A percentile compares a stretch with the other conserved stretches of the same genome.
These are phyloP conservation scores for Massariosphaeria phaeospora DNA, from an alignment of 495 filamentous ascomycete species.

Conservation along the genomic window DNA sequence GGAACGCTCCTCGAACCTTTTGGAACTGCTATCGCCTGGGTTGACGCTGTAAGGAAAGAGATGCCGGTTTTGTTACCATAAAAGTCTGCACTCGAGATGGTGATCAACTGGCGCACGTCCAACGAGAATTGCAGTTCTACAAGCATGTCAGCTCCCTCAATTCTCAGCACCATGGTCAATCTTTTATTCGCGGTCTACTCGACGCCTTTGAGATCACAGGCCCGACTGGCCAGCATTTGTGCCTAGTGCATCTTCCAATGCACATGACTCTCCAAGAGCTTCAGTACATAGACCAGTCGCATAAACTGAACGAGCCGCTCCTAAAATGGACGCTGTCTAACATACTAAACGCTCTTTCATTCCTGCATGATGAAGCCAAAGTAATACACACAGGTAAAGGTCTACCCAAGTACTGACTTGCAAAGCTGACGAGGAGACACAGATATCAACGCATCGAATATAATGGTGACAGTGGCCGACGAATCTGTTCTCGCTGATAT, in stretches of 20 bases:
- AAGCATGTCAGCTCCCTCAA: conserved; percentile 23
- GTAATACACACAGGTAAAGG: conserved; percentile 26
- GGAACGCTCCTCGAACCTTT: conserved; percentile 15
- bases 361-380: conserved; percentile 26
- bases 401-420: conserved; percentile 1
- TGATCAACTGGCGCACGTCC: conserved; percentile 6
- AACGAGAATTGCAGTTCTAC: conserved; percentile 25
- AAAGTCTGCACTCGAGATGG: conserved; percentile 28
- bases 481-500: conserved; percentile 14
- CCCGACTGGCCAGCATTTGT: conserved; percentile 21
- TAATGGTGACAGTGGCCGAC: conserved; percentile 21
- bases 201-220: conserved; percentile 17
- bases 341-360: conserved; percentile 18
- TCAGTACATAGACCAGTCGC: conserved; percentile 16
- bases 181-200: conserved; percentile 18
- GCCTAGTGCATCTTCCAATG: conserved; percentile 27
- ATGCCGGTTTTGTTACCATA: conserved; percentile 9
- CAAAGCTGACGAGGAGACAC: background rate
- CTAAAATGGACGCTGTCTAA: conserved; percentile 18
- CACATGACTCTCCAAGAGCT: conserved; percentile 29
- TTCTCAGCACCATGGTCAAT: conserved; percentile 20
- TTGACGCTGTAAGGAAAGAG: conserved; percentile 3
- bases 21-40: conserved; percentile 1
- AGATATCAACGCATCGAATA: conserved; percentile 28
- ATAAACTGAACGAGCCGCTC: conserved; percentile 15